phyloP scores from a whole-genome alignment of 2,329 filamentous ascomycete genomes.

The Anisogramma anomala region DNA sequence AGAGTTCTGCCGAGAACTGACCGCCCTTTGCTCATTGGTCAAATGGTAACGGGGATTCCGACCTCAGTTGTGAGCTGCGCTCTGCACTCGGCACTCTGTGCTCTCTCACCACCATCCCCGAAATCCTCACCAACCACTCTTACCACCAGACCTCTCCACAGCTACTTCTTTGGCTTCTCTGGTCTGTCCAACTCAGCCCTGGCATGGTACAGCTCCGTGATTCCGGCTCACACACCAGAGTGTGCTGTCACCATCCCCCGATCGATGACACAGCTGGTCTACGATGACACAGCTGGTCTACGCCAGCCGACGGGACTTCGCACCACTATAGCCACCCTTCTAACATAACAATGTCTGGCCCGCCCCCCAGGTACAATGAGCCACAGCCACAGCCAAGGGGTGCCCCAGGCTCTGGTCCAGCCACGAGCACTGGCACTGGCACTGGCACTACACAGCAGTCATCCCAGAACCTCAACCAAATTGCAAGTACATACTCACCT shows the following conservation, averaged over 20 bases:
- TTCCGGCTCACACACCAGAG: too few species aligned
- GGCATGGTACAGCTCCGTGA: too few species aligned
- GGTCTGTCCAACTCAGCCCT: too few species aligned
- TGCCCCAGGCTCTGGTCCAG: constrained; percentile 4
- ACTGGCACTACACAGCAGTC: constrained; percentile 74
- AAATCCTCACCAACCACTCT: not conserved
- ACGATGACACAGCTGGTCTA: too few species aligned
- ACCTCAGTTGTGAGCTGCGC: constrained; percentile 1
- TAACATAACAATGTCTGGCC: constrained; percentile 11
- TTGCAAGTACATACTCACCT: constrained; percentile 51
- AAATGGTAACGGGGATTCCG: not conserved
- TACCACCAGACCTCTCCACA: too few species aligned
- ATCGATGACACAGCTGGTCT: too few species aligned
- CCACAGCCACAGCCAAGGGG: constrained; percentile 8
- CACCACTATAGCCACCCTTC: too few species aligned
- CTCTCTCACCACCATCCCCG: too few species aligned
- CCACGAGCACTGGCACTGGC: constrained; percentile 25
- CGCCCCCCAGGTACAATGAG: not conserved
- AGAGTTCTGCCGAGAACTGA: constrained; percentile 1
- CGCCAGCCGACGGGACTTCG: too few species aligned
- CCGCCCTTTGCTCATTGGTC: not conserved
- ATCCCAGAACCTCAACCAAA: constrained; percentile 88
- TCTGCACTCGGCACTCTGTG: not conserved
- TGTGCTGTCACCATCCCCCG: too few species aligned
- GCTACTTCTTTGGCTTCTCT: too few species aligned